Conservation (phyloP, 768 basidiomycete species). For the Serendipita sp. region DNA sequence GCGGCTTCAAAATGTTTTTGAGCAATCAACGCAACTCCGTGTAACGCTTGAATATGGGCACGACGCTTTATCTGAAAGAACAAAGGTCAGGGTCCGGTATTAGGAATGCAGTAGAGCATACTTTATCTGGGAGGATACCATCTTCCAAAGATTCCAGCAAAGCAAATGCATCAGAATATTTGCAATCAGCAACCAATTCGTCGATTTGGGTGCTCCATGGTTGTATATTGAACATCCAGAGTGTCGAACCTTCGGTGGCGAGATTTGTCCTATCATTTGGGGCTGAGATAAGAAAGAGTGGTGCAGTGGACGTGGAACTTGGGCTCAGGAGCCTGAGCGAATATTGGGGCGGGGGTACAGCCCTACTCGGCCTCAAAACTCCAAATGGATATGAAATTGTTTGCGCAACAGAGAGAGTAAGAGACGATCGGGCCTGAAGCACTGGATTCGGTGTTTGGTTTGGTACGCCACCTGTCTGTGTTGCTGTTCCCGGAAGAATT, state of each 20-base stretch:
- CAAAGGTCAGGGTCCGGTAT: not conserved
- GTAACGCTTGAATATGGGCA: conserved; percentile 48
- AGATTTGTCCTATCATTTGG: conserved; percentile 56
- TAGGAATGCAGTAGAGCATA: conserved; percentile 13
- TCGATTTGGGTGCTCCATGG: conserved; percentile 72
- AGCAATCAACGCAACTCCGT: conserved; percentile 66
- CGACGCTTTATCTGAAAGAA: conserved; percentile 33
- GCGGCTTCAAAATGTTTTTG: conserved; percentile 54
- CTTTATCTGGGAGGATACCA: conserved; percentile 45
- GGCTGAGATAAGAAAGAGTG: conserved; percentile 47
- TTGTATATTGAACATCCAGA: conserved; percentile 62
- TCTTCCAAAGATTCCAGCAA: conserved; percentile 57
- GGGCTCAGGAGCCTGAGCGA: conserved; percentile 50
- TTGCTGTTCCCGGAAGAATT: conserved; percentile 51
- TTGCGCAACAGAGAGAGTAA: conserved; percentile 46
- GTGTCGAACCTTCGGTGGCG: conserved; percentile 50
- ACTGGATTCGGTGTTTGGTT: conserved; percentile 38
- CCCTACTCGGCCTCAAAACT: conserved; percentile 10
- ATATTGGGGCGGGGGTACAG: conserved; percentile 16
- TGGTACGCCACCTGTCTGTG: conserved; percentile 21
- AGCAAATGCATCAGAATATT: conserved; percentile 66
- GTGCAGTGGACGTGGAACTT: conserved; percentile 35
- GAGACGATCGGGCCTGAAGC: conserved; percentile 54
- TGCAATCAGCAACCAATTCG: conserved; percentile 51
- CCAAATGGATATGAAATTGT: conserved; percentile 47